Conservation (phyloP, 2,329 filamentous ascomycete genomes). For the Fusarium haematococcum region DNA sequence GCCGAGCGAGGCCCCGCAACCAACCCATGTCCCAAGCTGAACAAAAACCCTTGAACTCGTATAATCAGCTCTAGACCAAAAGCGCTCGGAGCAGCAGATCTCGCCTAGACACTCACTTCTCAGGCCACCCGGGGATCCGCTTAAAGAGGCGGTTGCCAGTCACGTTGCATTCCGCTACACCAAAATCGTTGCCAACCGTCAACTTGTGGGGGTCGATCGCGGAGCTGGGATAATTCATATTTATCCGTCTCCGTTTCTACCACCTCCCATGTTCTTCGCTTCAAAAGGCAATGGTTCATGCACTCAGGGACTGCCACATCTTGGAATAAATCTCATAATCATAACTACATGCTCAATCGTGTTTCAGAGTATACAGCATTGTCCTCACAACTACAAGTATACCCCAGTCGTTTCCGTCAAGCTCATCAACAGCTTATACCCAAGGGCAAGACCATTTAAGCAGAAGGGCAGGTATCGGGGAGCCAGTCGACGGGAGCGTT, state of each 20-base stretch:
- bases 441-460: not conserved
- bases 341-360: slow-evolving; percentile 3
- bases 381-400: not conserved
- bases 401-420: not conserved
- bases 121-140: not conserved
- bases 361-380: not conserved
- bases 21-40: not conserved
- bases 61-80: not conserved
- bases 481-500: not conserved
- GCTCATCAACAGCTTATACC: not conserved
- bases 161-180: not conserved
- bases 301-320: not conserved
- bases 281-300: not conserved
- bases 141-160: not conserved
- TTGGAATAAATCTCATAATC: not conserved
- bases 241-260: not conserved
- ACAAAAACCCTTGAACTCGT: not conserved
- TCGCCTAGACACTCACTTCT: not conserved
- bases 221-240: not conserved
- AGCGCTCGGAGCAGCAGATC: not conserved
- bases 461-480: not conserved
- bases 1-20: not conserved
- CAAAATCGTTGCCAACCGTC: not conserved
- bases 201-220: not conserved
- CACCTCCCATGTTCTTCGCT: not conserved